Percentiles rank a stretch among this genome's conserved stretches.
Evolutionary conservation across 306 rosid genomes (phyloP).

Genomic region (Quercus parvula): DNA sequence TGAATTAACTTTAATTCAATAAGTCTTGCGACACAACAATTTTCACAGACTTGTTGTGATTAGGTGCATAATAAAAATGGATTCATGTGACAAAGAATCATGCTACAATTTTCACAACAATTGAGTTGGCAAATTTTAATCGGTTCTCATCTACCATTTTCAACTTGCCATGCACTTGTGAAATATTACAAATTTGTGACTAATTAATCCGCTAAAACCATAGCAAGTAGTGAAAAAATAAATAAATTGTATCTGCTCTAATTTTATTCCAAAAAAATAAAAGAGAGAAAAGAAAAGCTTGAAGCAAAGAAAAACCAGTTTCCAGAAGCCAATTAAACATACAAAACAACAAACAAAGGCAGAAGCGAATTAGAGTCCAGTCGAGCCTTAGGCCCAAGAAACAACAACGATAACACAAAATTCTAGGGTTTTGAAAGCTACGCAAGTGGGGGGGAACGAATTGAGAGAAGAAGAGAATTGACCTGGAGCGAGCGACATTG

Average conservation of each 20-base stretch:
- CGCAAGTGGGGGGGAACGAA: neutral
- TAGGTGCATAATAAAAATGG: no score
- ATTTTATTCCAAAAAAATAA: neutral
- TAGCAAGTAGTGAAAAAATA: no score
- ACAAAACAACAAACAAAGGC: neutral
- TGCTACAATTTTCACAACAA: neutral
- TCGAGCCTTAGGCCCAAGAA: neutral
- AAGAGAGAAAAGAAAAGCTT: neutral
- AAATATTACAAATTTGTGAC: no score
- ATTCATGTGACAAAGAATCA: no score
- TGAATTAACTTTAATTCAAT: neutral
- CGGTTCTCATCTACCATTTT: no score
- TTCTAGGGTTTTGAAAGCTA: neutral
- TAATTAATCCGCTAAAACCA: no score
- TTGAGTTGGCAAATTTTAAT: no score
- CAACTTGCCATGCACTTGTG: no score
- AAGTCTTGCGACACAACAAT: no score
- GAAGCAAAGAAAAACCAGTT: neutral
- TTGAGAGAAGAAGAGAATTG: neutral
- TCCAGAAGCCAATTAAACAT: neutral
- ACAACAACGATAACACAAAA: neutral
- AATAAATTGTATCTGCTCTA: no score
- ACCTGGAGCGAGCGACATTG: slow-evolving; percentile 99
- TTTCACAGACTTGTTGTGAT: no score
- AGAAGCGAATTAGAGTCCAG: neutral